These are phyloP conservation scores for Ophiostoma angusticollis DNA, from an alignment of 2,329 filamentous ascomycete species.

Conservation along the genomic window DNA sequence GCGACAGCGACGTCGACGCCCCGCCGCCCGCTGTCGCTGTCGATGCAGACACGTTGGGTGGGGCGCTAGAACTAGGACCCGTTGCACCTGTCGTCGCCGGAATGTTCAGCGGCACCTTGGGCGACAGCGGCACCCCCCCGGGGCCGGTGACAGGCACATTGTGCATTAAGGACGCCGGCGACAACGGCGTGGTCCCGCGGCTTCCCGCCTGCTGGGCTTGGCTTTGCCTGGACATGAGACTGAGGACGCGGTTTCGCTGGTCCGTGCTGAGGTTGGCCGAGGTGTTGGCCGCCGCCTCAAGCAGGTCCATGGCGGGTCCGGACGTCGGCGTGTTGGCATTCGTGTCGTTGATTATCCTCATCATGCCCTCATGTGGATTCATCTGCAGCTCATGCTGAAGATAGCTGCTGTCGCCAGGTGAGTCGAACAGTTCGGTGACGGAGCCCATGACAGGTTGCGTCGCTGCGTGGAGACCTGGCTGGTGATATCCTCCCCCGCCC, in stretches of 20 bases:
- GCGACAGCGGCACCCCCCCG: slow-evolving; percentile 4
- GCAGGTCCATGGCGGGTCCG: slow-evolving; percentile 34
- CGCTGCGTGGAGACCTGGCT: neutral
- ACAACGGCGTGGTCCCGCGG: slow-evolving; percentile 13
- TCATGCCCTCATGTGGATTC: slow-evolving; percentile 49
- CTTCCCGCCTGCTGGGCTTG: slow-evolving; percentile 13
- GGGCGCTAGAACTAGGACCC: slow-evolving; percentile 9
- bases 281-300: slow-evolving; percentile 43
- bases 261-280: slow-evolving; percentile 42
- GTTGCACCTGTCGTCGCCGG: neutral
- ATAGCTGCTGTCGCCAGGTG: slow-evolving; percentile 33
- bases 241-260: slow-evolving; percentile 45
- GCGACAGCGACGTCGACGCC: slow-evolving; percentile 24
- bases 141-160: slow-evolving; percentile 2
- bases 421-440: slow-evolving; percentile 49
- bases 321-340: slow-evolving; percentile 37
- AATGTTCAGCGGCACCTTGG: slow-evolving; percentile 4
- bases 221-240: slow-evolving; percentile 41
- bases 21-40: slow-evolving; percentile 7
- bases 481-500: neutral
- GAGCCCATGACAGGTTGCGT: slow-evolving; percentile 28
- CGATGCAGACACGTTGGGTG: neutral
- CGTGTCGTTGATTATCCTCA: slow-evolving; percentile 52
- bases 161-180: slow-evolving; percentile 1
- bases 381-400: slow-evolving; percentile 43